These are phyloP conservation scores for Leccinum disarticulatum DNA, from an alignment of 768 basidiomycete genomes.

Conservation along the genomic window DNA sequence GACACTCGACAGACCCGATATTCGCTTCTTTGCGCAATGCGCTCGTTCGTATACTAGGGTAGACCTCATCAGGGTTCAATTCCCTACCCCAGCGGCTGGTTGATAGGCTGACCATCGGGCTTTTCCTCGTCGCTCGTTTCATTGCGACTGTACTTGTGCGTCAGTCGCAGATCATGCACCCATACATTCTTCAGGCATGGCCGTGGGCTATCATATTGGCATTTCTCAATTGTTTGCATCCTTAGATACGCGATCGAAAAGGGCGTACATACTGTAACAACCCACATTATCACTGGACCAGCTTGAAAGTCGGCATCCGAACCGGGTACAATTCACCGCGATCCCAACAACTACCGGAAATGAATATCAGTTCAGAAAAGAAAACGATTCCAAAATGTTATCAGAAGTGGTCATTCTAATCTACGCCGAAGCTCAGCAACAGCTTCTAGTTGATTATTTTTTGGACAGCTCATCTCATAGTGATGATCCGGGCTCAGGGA, in stretches of 20 bases:
- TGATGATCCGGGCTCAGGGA: not conserved
- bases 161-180: not conserved
- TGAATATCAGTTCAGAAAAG: not conserved
- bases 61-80: slow-evolving; percentile 12
- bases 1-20: slow-evolving; percentile 15
- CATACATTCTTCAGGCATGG: not conserved
- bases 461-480: slow-evolving; percentile 30
- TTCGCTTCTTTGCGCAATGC: slow-evolving; percentile 15
- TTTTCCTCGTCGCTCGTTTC: not conserved
- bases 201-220: not conserved
- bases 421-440: slow-evolving; percentile 77
- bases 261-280: slow-evolving; percentile 9
- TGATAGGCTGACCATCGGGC: not conserved
- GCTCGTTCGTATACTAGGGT: slow-evolving; percentile 14
- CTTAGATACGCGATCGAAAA: not conserved
- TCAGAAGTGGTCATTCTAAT: slow-evolving; percentile 47
- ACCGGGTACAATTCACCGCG: not conserved
- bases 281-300: not conserved
- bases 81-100: not conserved
- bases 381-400: not conserved
- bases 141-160: not conserved
- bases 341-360: not conserved
- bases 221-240: slow-evolving; percentile 4
- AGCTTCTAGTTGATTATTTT: slow-evolving; percentile 86
- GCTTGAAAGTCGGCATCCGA: not conserved